A percentile compares a stretch with the other conserved stretches of the same genome.
Evolutionary conservation across 2,329 filamentous ascomycete genomes (phyloP).

Genomic region (Clonostachys byssicola): DNA sequence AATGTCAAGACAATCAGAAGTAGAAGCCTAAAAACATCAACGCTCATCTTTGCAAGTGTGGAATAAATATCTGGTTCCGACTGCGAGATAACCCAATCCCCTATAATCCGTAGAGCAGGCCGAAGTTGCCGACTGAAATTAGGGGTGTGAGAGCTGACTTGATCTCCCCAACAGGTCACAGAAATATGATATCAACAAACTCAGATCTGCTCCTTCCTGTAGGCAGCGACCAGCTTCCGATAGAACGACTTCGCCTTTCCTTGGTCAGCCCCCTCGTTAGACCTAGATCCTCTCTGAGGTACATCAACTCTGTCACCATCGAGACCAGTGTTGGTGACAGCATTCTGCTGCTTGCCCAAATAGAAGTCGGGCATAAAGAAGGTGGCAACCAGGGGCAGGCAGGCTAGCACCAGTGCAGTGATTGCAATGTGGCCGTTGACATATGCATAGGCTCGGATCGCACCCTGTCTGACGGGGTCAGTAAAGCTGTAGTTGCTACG

Average conservation of each 20-base stretch:
- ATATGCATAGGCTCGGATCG: constrained; percentile 26
- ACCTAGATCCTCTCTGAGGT: constrained; percentile 1
- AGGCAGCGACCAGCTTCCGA: constrained; percentile 3
- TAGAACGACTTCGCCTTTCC: constrained; percentile 3
- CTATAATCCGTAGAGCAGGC: too few species aligned
- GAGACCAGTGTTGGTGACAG: constrained; percentile 22
- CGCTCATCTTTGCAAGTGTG: too few species aligned
- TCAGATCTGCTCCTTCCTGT: constrained; percentile 3
- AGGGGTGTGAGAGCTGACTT: too few species aligned
- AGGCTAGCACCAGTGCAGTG: constrained; percentile 18
- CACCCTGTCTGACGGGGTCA: constrained; percentile 26
- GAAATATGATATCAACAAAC: too few species aligned
- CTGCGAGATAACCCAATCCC: too few species aligned
- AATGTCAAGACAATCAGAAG: too few species aligned
- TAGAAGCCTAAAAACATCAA: too few species aligned
- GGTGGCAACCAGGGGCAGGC: constrained; percentile 23
- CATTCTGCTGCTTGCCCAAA: constrained; percentile 25
- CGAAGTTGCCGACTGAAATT: too few species aligned
- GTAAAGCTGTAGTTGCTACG: constrained; percentile 21
- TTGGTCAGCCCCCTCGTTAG: background rate
- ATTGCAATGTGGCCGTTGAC: constrained; percentile 28
- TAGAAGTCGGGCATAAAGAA: constrained; percentile 36
- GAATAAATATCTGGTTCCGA: too few species aligned
- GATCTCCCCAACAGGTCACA: too few species aligned
- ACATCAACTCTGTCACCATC: constrained; percentile 18